Evolutionary conservation across 1,284 basidiomycete genomes (phyloP).

Genomic region (Tetrapyrgos nigripes): DNA sequence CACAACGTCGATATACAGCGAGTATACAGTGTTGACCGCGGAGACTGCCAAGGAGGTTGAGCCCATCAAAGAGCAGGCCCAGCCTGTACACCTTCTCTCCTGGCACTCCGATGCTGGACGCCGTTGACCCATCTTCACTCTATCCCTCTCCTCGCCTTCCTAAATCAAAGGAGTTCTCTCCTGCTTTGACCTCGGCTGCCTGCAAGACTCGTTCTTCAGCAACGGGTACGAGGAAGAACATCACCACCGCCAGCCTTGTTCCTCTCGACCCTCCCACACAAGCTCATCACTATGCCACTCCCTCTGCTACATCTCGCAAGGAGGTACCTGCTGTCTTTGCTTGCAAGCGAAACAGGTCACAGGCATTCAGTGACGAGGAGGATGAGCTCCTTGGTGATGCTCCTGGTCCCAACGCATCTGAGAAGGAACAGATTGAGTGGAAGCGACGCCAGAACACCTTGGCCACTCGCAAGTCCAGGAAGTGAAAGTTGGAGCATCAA

Average conservation of each 20-base stretch:
- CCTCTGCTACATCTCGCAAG: conserved; percentile 63
- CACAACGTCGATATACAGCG: conserved; percentile 22
- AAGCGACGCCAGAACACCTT: conserved; percentile 85
- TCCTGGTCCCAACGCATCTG: conserved; percentile 47
- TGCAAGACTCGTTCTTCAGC: conserved; percentile 33
- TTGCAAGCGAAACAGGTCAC: conserved; percentile 63
- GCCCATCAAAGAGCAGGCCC: not conserved
- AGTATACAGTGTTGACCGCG: not conserved
- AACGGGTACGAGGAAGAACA: conserved; percentile 48
- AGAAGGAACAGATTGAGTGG: conserved; percentile 71
- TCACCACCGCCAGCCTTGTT: conserved; percentile 46
- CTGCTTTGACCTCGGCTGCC: conserved; percentile 41
- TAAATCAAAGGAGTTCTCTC: not conserved
- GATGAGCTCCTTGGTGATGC: conserved; percentile 30
- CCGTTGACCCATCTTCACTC: conserved; percentile 39
- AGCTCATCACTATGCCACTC: conserved; percentile 54
- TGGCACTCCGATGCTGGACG: conserved; percentile 46
- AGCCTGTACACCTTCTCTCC: conserved; percentile 47
- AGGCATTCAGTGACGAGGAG: conserved; percentile 54
- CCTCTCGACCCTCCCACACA: conserved; percentile 60
- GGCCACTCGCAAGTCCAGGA: conserved; percentile 76
- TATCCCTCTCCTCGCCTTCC: conserved; percentile 31
- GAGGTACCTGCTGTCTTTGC: conserved; percentile 54
- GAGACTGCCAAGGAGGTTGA: conserved; percentile 2
- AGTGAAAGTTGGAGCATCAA: conserved; percentile 80